Base-by-base conservation (phyloP, 352 stramenopile species). In the Pythium scleroteichum region DNA sequence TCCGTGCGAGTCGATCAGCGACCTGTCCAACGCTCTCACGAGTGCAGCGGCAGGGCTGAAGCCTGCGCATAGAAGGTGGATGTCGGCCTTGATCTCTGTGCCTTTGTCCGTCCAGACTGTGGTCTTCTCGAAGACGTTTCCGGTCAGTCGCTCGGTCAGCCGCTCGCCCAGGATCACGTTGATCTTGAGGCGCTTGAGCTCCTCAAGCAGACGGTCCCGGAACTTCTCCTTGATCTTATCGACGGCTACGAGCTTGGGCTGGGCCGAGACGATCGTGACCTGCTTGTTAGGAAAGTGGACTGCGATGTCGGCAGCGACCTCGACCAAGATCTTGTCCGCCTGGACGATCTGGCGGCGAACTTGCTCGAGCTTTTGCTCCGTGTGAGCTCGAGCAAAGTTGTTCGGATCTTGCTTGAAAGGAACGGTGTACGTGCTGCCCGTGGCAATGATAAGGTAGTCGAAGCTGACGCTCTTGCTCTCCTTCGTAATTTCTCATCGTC, bases 401-500 rank as follows among this genome's bases (percentile, higher is more conserved):
- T 53, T 29, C 9, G 29, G 26, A 9, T 17, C 19, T 22, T 68
- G 73, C 47, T 89, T 91, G 51, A 89, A 81, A 0, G 80, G 78
- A 39, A 70, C 64, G 2, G 74, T 64, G 75, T 87, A 87, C 52
- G 67, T 85, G 64, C 70, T 83, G 9, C 76, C 76, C 1, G 78
- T 90, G 19, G 78, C 78, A 22, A 90, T 48, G 24, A 88, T 68
- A 4, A 88, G 61, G 51, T 82, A 88, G 72, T 87, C 76, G 48
- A 79, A 90, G 5, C 32, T n/a, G 19, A 88, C 33, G 27, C 50
- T 71, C 47, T 77, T 71, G 41, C 66, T 59, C 45, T 64, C 55
- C 3, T 48, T 63, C 4, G 57, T 49, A 72, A 55, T 23, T 77
- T 50, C 29, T 66, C 64, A 49, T 73, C 60, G 14, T 73, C 67